These are phyloP conservation scores for Mucor circinelloides DNA, from an alignment of 371 early-diverging fungal genomes.

Conservation along the genomic window DNA sequence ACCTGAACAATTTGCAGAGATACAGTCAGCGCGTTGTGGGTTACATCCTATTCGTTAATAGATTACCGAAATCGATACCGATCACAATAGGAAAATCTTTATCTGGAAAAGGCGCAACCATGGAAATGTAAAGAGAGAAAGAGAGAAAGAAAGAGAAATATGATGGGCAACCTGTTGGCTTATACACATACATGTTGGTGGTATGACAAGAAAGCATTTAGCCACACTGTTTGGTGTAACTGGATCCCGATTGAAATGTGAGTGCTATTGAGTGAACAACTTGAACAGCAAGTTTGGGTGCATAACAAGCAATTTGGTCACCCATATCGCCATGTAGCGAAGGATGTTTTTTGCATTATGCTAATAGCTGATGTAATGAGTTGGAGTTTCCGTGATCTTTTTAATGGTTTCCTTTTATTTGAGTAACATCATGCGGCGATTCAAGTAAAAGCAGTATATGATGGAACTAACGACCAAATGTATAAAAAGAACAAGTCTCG, in stretches of 20 bases:
- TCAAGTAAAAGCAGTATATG: neutral
- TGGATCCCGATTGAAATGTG: neutral
- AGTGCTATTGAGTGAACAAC: neutral
- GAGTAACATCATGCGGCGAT: neutral
- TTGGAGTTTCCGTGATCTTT: neutral
- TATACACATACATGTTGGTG: neutral
- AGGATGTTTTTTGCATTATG: neutral
- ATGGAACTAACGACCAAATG: too few relatives aligned
- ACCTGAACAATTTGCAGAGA: slow-evolving; percentile 30
- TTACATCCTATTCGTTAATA: neutral
- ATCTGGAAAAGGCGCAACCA: slow-evolving; percentile 21
- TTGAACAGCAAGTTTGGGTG: too few relatives aligned
- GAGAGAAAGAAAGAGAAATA: neutral
- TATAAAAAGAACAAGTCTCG: too few relatives aligned
- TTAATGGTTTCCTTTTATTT: neutral
- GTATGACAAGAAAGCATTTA: neutral
- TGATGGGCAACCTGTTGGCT: neutral
- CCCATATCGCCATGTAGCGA: too few relatives aligned
- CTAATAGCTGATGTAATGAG: neutral
- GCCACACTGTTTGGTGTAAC: neutral
- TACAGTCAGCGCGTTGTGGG: neutral
- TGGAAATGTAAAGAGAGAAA: neutral
- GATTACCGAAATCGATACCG: slow-evolving; percentile 61
- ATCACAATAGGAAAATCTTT: slow-evolving; percentile 58
- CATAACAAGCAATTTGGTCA: too few relatives aligned